Percentiles rank a stretch among this genome's conserved stretches.
Evolutionary conservation across 2,329 filamentous ascomycete genomes (phyloP).

Genomic region (Aspergillus latus): DNA sequence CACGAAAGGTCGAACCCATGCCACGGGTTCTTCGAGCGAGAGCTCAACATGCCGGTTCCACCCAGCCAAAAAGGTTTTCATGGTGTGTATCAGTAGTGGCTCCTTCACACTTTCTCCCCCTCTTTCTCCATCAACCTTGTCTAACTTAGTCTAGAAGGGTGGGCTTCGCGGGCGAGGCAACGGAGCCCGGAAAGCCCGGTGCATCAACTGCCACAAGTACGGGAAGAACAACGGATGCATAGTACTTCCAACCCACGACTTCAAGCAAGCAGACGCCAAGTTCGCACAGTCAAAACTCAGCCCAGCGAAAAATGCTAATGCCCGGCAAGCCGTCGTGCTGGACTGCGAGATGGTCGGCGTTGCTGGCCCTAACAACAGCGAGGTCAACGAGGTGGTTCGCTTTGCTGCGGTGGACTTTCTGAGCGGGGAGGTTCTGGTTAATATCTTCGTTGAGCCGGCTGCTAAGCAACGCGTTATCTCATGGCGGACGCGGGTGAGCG

Average conservation of each 20-base stretch:
- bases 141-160: background rate
- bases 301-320: background rate
- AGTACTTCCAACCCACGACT: background rate
- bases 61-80: background rate
- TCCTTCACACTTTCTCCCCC: too few species aligned
- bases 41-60: background rate
- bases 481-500: background rate
- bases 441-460: background rate
- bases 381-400: background rate
- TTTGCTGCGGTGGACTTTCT: background rate
- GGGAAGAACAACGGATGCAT: background rate
- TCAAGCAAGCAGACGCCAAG: background rate
- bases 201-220: background rate
- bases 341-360: constrained; percentile 3
- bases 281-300: background rate
- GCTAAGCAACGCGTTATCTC: background rate
- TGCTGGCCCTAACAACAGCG: background rate
- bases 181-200: background rate
- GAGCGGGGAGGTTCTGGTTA: background rate
- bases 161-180: background rate
- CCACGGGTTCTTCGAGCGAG: background rate
- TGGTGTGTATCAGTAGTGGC: background rate
- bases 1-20: background rate
- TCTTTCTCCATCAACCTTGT: too few species aligned
- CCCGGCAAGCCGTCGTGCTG: background rate